These are phyloP conservation scores for Crassisporium funariophilum DNA, from an alignment of 768 basidiomycete species.

Conservation along the genomic window DNA sequence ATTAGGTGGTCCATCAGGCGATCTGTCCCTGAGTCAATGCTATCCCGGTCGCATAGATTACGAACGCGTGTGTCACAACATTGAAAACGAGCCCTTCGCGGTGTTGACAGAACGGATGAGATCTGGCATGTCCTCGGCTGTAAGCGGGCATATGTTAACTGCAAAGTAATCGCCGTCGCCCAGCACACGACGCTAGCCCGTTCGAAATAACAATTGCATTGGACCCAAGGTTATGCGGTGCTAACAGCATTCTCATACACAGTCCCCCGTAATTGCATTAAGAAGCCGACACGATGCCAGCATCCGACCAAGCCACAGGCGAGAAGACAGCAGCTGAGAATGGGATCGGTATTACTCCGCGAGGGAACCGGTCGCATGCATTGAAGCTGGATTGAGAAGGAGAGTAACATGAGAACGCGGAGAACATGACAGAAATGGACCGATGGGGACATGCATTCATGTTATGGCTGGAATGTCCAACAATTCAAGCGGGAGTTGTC, in stretches of 20 bases:
- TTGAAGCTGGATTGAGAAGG: slow-evolving; percentile 11
- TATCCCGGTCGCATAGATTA: slow-evolving; percentile 11
- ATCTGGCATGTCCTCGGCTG: slow-evolving; percentile 14
- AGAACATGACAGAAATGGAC: slow-evolving; percentile 9
- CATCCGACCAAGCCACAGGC: no score
- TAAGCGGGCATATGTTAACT: slow-evolving; percentile 1
- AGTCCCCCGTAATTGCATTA: no score
- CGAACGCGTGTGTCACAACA: slow-evolving; percentile 21
- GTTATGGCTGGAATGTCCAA: slow-evolving; percentile 11
- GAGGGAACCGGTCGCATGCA: slow-evolving; percentile 10
- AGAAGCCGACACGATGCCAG: no score
- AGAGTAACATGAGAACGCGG: slow-evolving; percentile 11
- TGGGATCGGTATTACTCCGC: no score
- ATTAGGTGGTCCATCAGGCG: slow-evolving; percentile 27
- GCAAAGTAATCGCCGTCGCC: no score
- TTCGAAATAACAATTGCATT: no score
- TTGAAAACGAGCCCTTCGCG: slow-evolving; percentile 9
- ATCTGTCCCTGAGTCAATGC: slow-evolving; percentile 35
- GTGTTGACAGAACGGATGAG: slow-evolving; percentile 11
- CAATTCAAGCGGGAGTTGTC: no score
- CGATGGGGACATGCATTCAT: slow-evolving; percentile 17
- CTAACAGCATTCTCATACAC: no score
- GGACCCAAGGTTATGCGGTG: no score
- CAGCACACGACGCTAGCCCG: no score
- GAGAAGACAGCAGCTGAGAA: no score